These are phyloP conservation scores for Tanacetum coccineum DNA, from an alignment of 129 eudicot species.

Conservation along the genomic window DNA sequence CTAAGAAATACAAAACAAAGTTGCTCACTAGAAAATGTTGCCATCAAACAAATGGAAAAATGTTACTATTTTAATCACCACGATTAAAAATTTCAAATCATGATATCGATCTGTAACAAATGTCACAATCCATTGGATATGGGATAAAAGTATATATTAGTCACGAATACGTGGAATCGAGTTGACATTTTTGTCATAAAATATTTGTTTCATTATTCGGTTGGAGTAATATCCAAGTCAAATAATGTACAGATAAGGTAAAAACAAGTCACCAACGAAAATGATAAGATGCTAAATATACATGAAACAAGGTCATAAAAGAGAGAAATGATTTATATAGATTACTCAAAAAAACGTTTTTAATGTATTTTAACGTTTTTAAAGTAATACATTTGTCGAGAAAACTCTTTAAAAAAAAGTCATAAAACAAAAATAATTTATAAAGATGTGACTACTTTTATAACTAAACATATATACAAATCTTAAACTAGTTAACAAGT, in stretches of 20 bases:
- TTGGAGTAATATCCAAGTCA: not conserved
- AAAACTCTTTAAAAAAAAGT: too few relatives aligned
- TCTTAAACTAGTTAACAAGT: too few relatives aligned
- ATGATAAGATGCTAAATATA: not conserved
- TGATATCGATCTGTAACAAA: not conserved
- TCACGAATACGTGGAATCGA: slow-evolving; percentile 7
- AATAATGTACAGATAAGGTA: not conserved
- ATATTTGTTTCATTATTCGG: not conserved
- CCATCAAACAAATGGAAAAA: not conserved
- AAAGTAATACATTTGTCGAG: too few relatives aligned
- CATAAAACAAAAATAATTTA: too few relatives aligned
- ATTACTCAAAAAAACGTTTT: too few relatives aligned
- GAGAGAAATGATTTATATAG: too few relatives aligned
- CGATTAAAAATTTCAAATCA: not conserved
- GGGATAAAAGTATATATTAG: slow-evolving; percentile 4
- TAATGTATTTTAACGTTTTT: too few relatives aligned
- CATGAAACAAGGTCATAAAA: too few relatives aligned
- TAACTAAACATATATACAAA: too few relatives aligned
- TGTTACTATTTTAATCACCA: not conserved
- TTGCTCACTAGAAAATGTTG: slow-evolving; percentile 14
- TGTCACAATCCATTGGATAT: slow-evolving; percentile 8
- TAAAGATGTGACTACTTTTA: too few relatives aligned
- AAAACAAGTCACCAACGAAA: not conserved
- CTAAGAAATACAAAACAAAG: slow-evolving; percentile 3
- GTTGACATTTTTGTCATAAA: not conserved